Conservation (phyloP, 306 rosid genomes). For the Casuarina equisetifolia region DNA sequence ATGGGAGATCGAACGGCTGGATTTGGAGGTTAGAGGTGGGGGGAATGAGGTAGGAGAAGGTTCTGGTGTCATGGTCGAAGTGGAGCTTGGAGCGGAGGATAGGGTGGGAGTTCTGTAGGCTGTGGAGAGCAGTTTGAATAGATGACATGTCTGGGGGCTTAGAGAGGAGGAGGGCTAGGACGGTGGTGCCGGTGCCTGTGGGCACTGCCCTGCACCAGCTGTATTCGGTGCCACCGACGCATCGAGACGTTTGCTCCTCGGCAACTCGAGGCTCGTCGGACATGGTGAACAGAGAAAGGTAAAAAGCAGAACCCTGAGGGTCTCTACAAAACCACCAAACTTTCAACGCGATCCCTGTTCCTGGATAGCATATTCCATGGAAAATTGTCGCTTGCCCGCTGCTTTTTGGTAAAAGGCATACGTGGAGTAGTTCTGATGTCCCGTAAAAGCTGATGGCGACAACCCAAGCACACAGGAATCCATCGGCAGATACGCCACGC, state of each 20-base stretch:
- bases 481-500: too few species aligned
- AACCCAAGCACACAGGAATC: too few species aligned
- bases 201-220: conserved; percentile 93
- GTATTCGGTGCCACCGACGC: conserved; percentile 85
- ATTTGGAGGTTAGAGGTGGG: conserved; percentile 47
- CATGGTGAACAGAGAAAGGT: conserved; percentile 21
- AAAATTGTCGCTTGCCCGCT: too few species aligned
- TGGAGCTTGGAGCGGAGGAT: conserved; percentile 80
- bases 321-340: too few species aligned
- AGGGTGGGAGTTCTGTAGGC: conserved; percentile 70
- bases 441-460: too few species aligned
- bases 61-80: conserved; percentile 33
- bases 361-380: too few species aligned
- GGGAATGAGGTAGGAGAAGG: conserved; percentile 49
- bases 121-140: conserved; percentile 64
- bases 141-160: conserved; percentile 50
- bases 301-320: neutral
- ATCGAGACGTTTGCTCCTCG: conserved; percentile 34
- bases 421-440: too few species aligned
- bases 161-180: conserved; percentile 67
- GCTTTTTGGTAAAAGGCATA: too few species aligned
- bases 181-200: conserved; percentile 83
- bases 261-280: conserved; percentile 30
- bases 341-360: too few species aligned
- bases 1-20: conserved; percentile 55